phyloP scores from a whole-genome alignment of 73 alveolate species.

The Paramecium primaurelia region DNA sequence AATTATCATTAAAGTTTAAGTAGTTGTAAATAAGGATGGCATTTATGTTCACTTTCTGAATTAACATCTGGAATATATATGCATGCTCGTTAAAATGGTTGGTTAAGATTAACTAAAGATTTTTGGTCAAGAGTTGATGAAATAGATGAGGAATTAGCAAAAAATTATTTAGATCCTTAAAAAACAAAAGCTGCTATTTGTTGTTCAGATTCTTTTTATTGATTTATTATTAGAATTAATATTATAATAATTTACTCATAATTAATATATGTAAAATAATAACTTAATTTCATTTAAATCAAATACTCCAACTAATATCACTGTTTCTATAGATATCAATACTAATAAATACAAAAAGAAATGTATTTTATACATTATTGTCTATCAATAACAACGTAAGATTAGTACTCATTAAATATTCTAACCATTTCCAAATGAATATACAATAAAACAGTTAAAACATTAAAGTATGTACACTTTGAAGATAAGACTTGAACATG shows the following conservation, averaged over 20 bases:
- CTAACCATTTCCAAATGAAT: not conserved
- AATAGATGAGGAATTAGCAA: constrained; percentile 28
- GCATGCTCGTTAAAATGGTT: constrained; percentile 18
- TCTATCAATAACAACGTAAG: not conserved
- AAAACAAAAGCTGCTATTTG: constrained; percentile 32
- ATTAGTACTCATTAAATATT: not conserved
- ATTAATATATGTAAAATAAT: not conserved
- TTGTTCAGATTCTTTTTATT: constrained; percentile 27
- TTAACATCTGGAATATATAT: constrained; percentile 4
- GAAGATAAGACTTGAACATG: constrained; percentile 4
- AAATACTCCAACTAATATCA: not conserved
- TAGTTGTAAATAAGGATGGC: constrained; percentile 31
- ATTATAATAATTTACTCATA: not conserved
- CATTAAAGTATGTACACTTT: not conserved
- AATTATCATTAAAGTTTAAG: constrained; percentile 26
- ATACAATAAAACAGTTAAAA: not conserved
- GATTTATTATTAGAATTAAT: not conserved
- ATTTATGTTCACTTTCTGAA: not conserved
- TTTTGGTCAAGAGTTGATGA: constrained; percentile 41
- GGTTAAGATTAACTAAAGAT: constrained; percentile 24
- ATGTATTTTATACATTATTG: not conserved
- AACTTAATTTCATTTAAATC: not conserved
- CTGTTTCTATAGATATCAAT: not conserved
- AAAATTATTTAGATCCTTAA: constrained; percentile 26
- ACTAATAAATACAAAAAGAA: not conserved